Evolutionary conservation across 805 yeast genomes (phyloP), one percentile per base, ranked within the genome.

Genomic region (Metschnikowia sp.): DNA sequence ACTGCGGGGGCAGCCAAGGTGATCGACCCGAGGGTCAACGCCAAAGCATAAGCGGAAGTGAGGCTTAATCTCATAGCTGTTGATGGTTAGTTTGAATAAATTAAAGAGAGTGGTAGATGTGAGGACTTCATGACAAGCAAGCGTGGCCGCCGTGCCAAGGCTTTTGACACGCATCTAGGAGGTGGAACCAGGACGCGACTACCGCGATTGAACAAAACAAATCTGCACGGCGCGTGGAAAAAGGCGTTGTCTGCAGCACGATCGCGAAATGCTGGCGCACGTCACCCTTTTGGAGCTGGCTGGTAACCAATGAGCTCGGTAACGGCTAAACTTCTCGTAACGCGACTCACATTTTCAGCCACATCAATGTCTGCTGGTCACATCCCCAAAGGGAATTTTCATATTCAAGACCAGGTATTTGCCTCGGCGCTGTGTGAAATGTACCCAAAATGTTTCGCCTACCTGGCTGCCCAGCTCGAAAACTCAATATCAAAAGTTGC

Each of bases 1-100:
- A 45, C 49, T 11, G 60, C 51, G n/a, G 59, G 54, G 11, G 57
- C 56, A 29, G 58, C 51, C 28, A 47, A 39, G 7, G 51, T 44
- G 15, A 51, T 38, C 6, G 55, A 41, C 28, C 54, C 51, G 36
- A 44, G 29, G 41, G 52, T 45, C 44, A 54, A 32, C 12, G 49
- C 43, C 37, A 47, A 44, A 13, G 53, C 42, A 32, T 52, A 44
- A 32, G 51, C 32, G n/a, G 52, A 37, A 12, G 55, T 35, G n/a
- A 45, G 15, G 34, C 45, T 41, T 32, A 54, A 45, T 43, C 39
- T 52, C 57, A 54, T 54, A 38, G 47, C 47, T 39, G 19, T 8
- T 4, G 9, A 13, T 7, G 9, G 53, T 49, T 49, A 51, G 54
- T 22, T 22, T 22, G 22, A 22, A 22, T 22, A 22, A 4, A 44